A percentile compares a stretch with the other conserved stretches of the same genome.
Conservation (phyloP, 495 filamentous ascomycete species). For the Letharia columbiana region DNA sequence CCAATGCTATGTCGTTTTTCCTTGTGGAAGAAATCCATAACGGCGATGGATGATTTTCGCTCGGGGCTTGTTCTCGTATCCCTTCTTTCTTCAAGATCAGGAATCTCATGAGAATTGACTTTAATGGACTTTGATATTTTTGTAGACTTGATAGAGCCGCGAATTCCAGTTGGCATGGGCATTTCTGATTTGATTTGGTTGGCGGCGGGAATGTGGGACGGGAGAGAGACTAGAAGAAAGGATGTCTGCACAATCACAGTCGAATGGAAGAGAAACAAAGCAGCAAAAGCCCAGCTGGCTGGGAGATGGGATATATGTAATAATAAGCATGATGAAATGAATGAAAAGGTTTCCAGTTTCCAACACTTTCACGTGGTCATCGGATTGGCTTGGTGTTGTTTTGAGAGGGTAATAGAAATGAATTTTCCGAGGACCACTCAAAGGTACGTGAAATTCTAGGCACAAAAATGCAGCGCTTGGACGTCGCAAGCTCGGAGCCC, state of each 20-base stretch:
- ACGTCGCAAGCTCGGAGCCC: neutral
- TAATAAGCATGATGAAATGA: conserved; percentile 2
- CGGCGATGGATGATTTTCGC: conserved; percentile 7
- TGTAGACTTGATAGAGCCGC: conserved; percentile 9
- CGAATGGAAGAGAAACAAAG: no score
- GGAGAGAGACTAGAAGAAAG: neutral
- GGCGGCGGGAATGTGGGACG: conserved; percentile 12
- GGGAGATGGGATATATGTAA: neutral
- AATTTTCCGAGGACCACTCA: neutral
- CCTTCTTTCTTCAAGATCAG: neutral
- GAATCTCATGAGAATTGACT: conserved; percentile 38
- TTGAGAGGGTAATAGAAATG: conserved; percentile 10
- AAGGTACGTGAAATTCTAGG: no score
- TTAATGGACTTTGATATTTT: conserved; percentile 11
- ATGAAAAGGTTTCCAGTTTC: neutral
- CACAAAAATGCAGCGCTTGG: neutral
- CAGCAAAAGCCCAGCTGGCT: neutral
- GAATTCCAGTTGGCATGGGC: conserved; percentile 21
- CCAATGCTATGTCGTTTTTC: conserved; percentile 19
- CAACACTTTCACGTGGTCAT: conserved; percentile 24
- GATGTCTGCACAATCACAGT: neutral
- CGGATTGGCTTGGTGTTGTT: conserved; percentile 30
- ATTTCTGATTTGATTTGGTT: conserved; percentile 6
- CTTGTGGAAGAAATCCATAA: conserved; percentile 23
- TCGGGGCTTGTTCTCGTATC: conserved; percentile 12